Percentiles rank a stretch among this genome's conserved stretches.
Conservation (phyloP, 2,329 filamentous ascomycete species). For the Rosellinia necatrix region DNA sequence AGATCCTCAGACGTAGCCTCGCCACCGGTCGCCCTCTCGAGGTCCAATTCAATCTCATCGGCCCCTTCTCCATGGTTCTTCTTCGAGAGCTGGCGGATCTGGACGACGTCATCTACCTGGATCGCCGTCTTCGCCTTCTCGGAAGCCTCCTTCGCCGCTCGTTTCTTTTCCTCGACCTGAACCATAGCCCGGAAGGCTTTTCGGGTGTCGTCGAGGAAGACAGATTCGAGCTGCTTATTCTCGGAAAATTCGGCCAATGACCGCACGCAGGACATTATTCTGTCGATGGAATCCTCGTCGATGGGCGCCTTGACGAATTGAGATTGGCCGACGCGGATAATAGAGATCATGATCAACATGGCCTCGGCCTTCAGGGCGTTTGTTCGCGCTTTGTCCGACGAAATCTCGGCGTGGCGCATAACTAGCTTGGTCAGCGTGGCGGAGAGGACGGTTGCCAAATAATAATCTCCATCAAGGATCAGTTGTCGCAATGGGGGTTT, state of each 20-base stretch:
- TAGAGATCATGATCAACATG: constrained; percentile 99
- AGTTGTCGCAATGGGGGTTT: constrained; percentile 94
- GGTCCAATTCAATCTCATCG: constrained; percentile 85
- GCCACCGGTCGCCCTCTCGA: constrained; percentile 92
- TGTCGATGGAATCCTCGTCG: constrained; percentile 96
- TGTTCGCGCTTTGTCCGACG: constrained; percentile 80
- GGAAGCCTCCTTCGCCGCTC: constrained; percentile 88
- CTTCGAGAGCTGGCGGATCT: constrained; percentile 90
- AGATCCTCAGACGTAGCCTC: constrained; percentile 83
- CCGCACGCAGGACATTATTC: constrained; percentile 96
- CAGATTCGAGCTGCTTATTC: constrained; percentile 87
- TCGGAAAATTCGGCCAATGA: constrained; percentile 88
- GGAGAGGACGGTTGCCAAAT: constrained; percentile 91
- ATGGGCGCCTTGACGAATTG: constrained; percentile 97
- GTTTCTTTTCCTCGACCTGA: constrained; percentile 95
- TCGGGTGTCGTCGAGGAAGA: constrained; percentile 92
- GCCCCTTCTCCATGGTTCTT: constrained; percentile 82
- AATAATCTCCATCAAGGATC: constrained; percentile 97
- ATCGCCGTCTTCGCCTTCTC: constrained; percentile 93
- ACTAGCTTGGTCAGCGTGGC: constrained; percentile 96
- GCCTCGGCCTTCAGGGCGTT: constrained; percentile 95
- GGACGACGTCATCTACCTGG: constrained; percentile 93
- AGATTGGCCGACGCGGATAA: constrained; percentile 97
- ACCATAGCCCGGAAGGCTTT: constrained; percentile 98
- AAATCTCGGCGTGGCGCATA: constrained; percentile 95